Conservation (phyloP, 345 rosid species). For the Syzygium jambos region DNA sequence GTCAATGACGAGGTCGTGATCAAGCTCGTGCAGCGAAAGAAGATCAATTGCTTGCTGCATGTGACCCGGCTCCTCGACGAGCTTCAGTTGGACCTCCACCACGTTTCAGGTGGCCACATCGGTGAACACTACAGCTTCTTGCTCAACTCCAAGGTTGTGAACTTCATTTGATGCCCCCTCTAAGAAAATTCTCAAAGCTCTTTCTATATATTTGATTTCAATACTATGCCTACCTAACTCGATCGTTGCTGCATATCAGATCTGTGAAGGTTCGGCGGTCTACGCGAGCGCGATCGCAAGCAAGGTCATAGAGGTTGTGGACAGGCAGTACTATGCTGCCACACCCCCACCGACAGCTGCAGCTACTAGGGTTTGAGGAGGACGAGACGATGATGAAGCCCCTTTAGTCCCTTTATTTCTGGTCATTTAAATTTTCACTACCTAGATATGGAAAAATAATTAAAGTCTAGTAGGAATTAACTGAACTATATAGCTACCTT, state of each 20-base stretch:
- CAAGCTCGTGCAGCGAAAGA: constrained; percentile 64
- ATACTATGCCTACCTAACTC: neutral
- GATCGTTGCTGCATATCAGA: constrained; percentile 9
- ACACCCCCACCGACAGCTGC: neutral
- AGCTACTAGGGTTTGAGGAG: neutral
- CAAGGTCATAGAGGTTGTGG: constrained; percentile 59
- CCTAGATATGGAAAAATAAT: neutral
- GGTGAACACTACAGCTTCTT: constrained; percentile 75
- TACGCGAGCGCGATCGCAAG: constrained; percentile 57
- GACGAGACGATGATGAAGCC: neutral
- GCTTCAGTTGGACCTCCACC: constrained; percentile 70
- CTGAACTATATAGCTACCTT: neutral
- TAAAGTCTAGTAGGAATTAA: neutral
- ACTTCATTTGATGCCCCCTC: neutral
- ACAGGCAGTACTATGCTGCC: constrained; percentile 41
- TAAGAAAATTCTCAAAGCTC: neutral
- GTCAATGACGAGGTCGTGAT: constrained; percentile 75
- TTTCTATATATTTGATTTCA: too few species aligned
- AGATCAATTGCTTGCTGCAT: constrained; percentile 62
- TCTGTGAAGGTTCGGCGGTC: constrained; percentile 23
- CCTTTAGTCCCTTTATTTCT: neutral
- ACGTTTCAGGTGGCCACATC: constrained; percentile 75
- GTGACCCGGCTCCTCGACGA: constrained; percentile 65
- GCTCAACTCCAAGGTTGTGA: constrained; percentile 64
- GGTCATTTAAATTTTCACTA: neutral